These are phyloP conservation scores for Nemania sp. DNA, from an alignment of 2,329 filamentous ascomycete genomes.

Conservation along the genomic window DNA sequence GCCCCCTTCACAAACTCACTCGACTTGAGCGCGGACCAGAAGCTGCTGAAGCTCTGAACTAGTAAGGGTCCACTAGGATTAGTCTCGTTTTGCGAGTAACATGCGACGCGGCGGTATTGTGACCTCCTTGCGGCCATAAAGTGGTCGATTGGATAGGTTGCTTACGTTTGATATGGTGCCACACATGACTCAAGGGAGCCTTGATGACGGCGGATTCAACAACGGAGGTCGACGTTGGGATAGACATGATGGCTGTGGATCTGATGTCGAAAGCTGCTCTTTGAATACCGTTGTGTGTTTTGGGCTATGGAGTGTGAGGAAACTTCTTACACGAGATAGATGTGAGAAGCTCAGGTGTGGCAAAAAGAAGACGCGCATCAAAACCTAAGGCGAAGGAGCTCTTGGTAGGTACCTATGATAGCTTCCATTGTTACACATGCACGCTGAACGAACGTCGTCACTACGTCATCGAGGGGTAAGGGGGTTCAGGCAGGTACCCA, in stretches of 20 bases:
- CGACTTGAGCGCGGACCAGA: constrained; percentile 65
- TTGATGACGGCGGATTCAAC: constrained; percentile 69
- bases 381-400: no score
- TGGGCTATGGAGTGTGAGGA: no score
- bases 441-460: no score
- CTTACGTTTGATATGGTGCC: constrained; percentile 71
- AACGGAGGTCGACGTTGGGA: constrained; percentile 69
- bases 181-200: constrained; percentile 67
- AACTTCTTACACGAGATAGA: no score
- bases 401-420: no score
- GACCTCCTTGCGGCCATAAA: neutral
- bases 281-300: neutral
- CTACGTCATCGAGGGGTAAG: no score
- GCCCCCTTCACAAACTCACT: constrained; percentile 66
- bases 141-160: neutral
- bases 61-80: neutral
- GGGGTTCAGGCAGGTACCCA: no score
- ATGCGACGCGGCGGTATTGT: neutral
- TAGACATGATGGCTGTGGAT: constrained; percentile 44
- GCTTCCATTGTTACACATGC: no score
- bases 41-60: constrained; percentile 67
- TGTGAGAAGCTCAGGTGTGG: no score
- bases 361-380: no score
- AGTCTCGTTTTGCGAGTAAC: neutral
- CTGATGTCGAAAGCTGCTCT: neutral